These are phyloP conservation scores for Pterocarpus santalinus DNA, from an alignment of 306 rosid species.

Conservation along the genomic window DNA sequence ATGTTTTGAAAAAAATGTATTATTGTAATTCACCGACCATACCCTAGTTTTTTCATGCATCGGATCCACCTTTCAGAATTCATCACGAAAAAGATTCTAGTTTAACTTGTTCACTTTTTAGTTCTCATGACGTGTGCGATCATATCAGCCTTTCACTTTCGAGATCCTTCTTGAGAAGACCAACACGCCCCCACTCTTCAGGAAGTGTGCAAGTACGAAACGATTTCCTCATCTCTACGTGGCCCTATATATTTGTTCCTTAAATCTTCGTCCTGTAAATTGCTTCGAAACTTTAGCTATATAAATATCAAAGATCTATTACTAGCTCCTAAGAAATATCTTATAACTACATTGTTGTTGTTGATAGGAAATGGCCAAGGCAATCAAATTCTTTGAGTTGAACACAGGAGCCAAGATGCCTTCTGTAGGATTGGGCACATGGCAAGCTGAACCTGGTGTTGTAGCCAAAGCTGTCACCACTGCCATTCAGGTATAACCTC, in stretches of 20 bases:
- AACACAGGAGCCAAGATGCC: slow-evolving; percentile 71
- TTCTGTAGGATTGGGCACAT: slow-evolving; percentile 68
- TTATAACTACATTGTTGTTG: neutral
- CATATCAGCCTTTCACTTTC: neutral
- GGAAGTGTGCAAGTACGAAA: too few relatives aligned
- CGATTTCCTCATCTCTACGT: too few relatives aligned
- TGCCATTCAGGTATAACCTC: slow-evolving; percentile 54
- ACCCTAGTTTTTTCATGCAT: too few relatives aligned
- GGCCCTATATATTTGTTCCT: too few relatives aligned
- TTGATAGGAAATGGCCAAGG: slow-evolving; percentile 41
- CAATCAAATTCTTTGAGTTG: slow-evolving; percentile 52
- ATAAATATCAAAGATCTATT: neutral
- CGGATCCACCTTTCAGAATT: too few relatives aligned
- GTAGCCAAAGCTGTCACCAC: slow-evolving; percentile 57
- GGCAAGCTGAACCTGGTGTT: slow-evolving; percentile 55
- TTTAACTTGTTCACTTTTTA: too few relatives aligned
- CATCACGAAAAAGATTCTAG: too few relatives aligned
- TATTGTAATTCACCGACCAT: too few relatives aligned
- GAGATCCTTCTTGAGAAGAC: neutral
- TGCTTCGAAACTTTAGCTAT: too few relatives aligned
- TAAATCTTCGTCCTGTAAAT: too few relatives aligned
- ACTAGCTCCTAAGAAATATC: neutral
- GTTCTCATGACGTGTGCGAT: neutral
- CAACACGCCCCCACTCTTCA: neutral
- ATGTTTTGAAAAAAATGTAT: too few relatives aligned